Conservation (phyloP, 805 yeast genomes). For the Wickerhamiella lipophila region DNA sequence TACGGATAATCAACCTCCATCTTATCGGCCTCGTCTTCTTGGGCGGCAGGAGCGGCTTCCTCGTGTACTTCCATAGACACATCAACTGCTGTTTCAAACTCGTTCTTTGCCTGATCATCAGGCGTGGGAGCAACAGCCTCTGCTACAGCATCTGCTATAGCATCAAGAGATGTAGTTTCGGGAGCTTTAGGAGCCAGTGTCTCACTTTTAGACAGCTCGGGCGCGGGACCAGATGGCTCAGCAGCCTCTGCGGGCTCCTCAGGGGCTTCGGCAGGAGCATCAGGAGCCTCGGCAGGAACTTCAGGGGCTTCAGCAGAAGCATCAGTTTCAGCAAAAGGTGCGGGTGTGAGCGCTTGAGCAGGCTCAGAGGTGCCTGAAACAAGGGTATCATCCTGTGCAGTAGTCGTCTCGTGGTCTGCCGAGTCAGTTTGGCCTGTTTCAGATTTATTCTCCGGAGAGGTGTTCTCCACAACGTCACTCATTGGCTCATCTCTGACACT, state of each 20-base stretch:
- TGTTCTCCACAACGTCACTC: background rate
- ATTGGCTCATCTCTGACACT: constrained; percentile 6
- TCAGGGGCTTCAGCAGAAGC: background rate
- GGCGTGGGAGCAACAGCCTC: background rate
- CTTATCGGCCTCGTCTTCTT: constrained; percentile 3
- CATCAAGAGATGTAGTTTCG: background rate
- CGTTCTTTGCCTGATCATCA: background rate
- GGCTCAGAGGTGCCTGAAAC: background rate
- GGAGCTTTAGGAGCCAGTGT: background rate
- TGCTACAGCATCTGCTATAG: background rate
- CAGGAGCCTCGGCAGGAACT: too few relatives aligned
- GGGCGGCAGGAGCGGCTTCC: constrained; percentile 1
- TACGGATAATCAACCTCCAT: background rate
- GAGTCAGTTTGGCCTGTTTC: background rate
- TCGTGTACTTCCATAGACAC: background rate
- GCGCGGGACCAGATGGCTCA: background rate
- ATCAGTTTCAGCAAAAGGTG: too few relatives aligned
- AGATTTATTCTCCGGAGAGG: background rate
- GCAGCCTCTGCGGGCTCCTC: background rate
- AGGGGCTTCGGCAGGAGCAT: background rate
- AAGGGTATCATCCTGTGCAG: background rate
- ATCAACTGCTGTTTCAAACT: background rate
- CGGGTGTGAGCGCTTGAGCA: background rate
- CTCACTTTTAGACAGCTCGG: background rate
- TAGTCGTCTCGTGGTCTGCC: background rate